A percentile compares a stretch with the other conserved stretches of the same genome.
These are phyloP conservation scores for Parmelia sp. DNA, from an alignment of 495 filamentous ascomycete genomes.

Conservation along the genomic window DNA sequence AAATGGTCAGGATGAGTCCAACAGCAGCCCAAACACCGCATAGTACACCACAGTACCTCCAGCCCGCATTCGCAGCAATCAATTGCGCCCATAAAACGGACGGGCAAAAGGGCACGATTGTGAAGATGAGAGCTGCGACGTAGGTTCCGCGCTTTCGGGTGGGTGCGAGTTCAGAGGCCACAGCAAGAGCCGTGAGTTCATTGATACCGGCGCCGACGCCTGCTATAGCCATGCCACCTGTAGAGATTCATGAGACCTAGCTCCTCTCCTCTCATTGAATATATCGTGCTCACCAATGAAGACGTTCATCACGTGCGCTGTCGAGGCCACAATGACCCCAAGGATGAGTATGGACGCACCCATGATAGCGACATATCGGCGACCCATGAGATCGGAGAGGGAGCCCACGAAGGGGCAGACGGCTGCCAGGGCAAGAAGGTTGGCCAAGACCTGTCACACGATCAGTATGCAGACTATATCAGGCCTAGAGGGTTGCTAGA, in stretches of 20 bases:
- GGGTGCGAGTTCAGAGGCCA: conserved; percentile 63
- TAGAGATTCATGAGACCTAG: conserved; percentile 30
- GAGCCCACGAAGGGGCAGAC: conserved; percentile 69
- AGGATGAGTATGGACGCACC: conserved; percentile 54
- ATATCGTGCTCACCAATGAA: conserved; percentile 54
- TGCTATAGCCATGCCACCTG: conserved; percentile 56
- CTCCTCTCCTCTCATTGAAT: conserved; percentile 17
- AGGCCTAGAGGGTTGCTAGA: neutral
- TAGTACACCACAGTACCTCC: conserved; percentile 60
- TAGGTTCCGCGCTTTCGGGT: conserved; percentile 62
- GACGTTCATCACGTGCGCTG: conserved; percentile 58
- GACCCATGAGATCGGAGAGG: conserved; percentile 62
- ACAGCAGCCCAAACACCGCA: conserved; percentile 55
- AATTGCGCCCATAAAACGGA: conserved; percentile 66
- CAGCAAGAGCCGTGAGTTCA: conserved; percentile 63
- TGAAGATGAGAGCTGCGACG: conserved; percentile 59
- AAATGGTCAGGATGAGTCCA: conserved; percentile 52
- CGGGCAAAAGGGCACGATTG: conserved; percentile 61
- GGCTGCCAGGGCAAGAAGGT: conserved; percentile 59
- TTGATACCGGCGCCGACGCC: conserved; percentile 59
- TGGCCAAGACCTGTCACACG: conserved; percentile 46
- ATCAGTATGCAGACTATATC: neutral
- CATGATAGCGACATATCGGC: conserved; percentile 58
- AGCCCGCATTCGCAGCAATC: conserved; percentile 51
- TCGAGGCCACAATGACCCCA: conserved; percentile 60